These are phyloP conservation scores for Pseudocercospora pini-densiflorae DNA, from an alignment of 2,329 filamentous ascomycete species.

Conservation along the genomic window DNA sequence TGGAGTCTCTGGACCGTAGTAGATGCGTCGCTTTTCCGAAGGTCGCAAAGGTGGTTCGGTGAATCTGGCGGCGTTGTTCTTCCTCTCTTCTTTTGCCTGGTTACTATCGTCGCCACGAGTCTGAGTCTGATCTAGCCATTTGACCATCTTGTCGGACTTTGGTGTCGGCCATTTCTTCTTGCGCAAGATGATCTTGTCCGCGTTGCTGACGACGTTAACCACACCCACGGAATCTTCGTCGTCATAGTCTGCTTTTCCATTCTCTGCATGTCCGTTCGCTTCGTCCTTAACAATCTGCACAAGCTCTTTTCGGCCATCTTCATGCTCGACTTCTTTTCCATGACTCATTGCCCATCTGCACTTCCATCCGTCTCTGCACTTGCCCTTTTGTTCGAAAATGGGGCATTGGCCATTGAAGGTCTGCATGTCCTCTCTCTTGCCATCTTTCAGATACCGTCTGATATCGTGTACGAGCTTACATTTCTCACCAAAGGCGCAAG, in stretches of 20 bases:
- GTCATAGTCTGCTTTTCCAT: slow-evolving; percentile 40
- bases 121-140: slow-evolving; percentile 73
- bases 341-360: slow-evolving; percentile 90
- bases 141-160: slow-evolving; percentile 74
- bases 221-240: slow-evolving; percentile 60
- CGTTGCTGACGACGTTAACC: slow-evolving; percentile 73
- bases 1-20: slow-evolving; percentile 93
- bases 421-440: slow-evolving; percentile 77
- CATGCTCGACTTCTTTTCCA: slow-evolving; percentile 75
- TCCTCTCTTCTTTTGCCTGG: slow-evolving; percentile 38
- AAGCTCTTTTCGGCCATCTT: slow-evolving; percentile 83
- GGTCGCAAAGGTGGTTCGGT: slow-evolving; percentile 85
- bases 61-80: slow-evolving; percentile 81
- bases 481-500: slow-evolving; percentile 77
- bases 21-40: slow-evolving; percentile 90
- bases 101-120: slow-evolving; percentile 39
- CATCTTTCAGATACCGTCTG: slow-evolving; percentile 79
- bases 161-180: slow-evolving; percentile 73
- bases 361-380: slow-evolving; percentile 87
- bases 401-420: slow-evolving; percentile 81
- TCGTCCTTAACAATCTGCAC: slow-evolving; percentile 65
- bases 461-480: slow-evolving; percentile 86
- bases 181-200: slow-evolving; percentile 74
- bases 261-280: slow-evolving; percentile 14
- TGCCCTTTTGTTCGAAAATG: slow-evolving; percentile 75